Percentiles rank a stretch among this genome's conserved stretches.
Conservation (phyloP, 139 green algal species). For the Picochlorum sp. region DNA sequence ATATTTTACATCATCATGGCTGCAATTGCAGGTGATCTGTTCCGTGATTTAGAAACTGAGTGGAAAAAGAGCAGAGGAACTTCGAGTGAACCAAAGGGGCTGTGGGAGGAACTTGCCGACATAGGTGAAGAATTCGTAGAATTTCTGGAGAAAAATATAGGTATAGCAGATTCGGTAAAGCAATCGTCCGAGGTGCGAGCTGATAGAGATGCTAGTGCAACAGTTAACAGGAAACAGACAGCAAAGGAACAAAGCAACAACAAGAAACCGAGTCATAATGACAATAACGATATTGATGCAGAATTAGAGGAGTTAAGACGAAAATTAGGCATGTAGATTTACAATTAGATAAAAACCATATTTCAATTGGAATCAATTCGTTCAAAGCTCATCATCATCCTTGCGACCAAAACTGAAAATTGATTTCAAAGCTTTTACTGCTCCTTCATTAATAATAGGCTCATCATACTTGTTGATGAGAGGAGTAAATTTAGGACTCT, state of each 20-base stretch:
- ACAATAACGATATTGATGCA: conserved; percentile 17
- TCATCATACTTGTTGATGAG: conserved; percentile 85
- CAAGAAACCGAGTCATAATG: conserved; percentile 7
- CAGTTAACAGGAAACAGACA: no score
- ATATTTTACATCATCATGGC: no score
- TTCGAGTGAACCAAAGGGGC: conserved; percentile 9
- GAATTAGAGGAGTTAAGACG: conserved; percentile 33
- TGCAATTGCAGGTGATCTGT: conserved; percentile 39
- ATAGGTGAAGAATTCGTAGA: conserved; percentile 55
- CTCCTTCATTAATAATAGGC: conserved; percentile 82
- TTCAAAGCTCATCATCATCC: conserved; percentile 3
- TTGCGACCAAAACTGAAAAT: conserved; percentile 37
- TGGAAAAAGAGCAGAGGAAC: conserved; percentile 8
- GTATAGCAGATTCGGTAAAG: no score
- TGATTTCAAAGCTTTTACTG: conserved; percentile 45
- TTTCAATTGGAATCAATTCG: conserved; percentile 3
- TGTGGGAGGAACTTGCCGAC: conserved; percentile 45
- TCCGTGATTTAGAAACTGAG: conserved; percentile 49
- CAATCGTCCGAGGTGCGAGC: no score
- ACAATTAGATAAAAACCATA: background rate
- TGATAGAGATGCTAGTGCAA: no score
- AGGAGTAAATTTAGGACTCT: conserved; percentile 46
- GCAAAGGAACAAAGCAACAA: background rate
- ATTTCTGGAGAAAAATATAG: conserved; percentile 49
- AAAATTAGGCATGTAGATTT: conserved; percentile 23